Percentiles rank a stretch among this genome's conserved stretches.
Conservation (phyloP, 139 green algal genomes). For the Gonium pectorale region DNA sequence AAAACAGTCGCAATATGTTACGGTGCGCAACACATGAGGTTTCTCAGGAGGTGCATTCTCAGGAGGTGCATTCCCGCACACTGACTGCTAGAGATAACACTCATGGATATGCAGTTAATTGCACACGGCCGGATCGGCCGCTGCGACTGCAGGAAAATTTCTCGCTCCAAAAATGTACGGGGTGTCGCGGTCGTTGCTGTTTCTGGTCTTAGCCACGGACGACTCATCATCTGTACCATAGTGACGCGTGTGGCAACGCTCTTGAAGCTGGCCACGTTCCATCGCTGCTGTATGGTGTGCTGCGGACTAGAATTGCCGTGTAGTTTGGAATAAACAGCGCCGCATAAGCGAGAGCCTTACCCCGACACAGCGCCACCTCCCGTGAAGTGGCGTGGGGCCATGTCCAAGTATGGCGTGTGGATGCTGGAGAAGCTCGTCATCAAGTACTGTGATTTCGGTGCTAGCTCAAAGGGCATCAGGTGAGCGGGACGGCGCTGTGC, state of each 20-base stretch:
- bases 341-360: neutral
- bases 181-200: too few species aligned
- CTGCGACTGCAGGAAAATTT: neutral
- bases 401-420: constrained; percentile 57
- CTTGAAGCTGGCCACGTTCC: too few species aligned
- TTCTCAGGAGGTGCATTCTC: neutral
- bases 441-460: constrained; percentile 50
- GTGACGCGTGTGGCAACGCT: neutral
- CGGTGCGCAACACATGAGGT: neutral
- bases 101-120: too few species aligned
- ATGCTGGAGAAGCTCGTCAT: constrained; percentile 53
- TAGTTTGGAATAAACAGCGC: neutral
- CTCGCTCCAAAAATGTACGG: neutral
- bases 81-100: too few species aligned
- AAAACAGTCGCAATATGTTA: neutral
- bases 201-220: neutral
- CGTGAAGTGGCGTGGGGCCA: neutral
- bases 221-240: neutral
- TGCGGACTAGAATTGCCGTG: too few species aligned
- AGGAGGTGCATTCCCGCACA: too few species aligned
- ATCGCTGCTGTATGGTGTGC: too few species aligned
- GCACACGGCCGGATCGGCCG: too few species aligned
- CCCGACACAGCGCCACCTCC: neutral
- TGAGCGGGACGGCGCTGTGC: neutral
- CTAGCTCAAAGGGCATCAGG: constrained; percentile 54